phyloP scores from a whole-genome alignment of 163 green algal genomes.

The Picocystis sp. region DNA sequence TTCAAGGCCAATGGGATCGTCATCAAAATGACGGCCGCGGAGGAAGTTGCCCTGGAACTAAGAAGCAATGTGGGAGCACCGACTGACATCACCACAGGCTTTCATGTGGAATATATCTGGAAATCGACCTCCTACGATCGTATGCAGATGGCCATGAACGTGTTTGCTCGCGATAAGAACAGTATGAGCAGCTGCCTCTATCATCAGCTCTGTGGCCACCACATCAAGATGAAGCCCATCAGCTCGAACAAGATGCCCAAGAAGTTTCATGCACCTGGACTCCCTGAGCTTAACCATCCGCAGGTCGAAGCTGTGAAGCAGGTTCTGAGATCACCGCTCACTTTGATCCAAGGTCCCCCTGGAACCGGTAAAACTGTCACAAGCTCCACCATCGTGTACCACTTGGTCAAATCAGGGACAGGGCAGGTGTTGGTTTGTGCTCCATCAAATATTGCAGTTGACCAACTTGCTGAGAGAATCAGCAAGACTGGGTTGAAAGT shows the following conservation, averaged over 20 bases:
- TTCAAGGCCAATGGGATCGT: slow-evolving; percentile 19
- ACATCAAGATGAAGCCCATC: slow-evolving; percentile 45
- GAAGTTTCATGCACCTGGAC: slow-evolving; percentile 46
- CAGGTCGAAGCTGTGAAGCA: slow-evolving; percentile 56
- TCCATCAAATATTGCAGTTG: slow-evolving; percentile 90
- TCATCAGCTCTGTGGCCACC: slow-evolving; percentile 63
- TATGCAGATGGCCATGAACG: slow-evolving; percentile 70
- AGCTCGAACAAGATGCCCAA: slow-evolving; percentile 21
- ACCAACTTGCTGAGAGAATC: slow-evolving; percentile 93
- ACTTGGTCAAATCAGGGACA: slow-evolving; percentile 43
- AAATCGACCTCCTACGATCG: slow-evolving; percentile 77
- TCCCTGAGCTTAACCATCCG: slow-evolving; percentile 88
- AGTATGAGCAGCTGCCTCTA: slow-evolving; percentile 71
- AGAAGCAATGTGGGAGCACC: slow-evolving; percentile 26
- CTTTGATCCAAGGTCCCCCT: slow-evolving; percentile 53
- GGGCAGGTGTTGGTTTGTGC: slow-evolving; percentile 82
- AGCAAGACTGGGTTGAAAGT: slow-evolving; percentile 75
- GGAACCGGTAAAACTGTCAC: slow-evolving; percentile 94
- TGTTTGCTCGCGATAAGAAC: slow-evolving; percentile 69
- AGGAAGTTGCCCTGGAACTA: slow-evolving; percentile 56
- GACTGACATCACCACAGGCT: slow-evolving; percentile 52
- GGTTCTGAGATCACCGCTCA: slow-evolving; percentile 67
- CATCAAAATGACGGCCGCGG: slow-evolving; percentile 35
- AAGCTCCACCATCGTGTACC: slow-evolving; percentile 75
- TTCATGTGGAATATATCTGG: slow-evolving; percentile 86